A percentile compares a stretch with the other conserved stretches of the same genome.
Conservation (phyloP, 371 early-diverging fungal species). For the Dichotomocladium elegans region DNA sequence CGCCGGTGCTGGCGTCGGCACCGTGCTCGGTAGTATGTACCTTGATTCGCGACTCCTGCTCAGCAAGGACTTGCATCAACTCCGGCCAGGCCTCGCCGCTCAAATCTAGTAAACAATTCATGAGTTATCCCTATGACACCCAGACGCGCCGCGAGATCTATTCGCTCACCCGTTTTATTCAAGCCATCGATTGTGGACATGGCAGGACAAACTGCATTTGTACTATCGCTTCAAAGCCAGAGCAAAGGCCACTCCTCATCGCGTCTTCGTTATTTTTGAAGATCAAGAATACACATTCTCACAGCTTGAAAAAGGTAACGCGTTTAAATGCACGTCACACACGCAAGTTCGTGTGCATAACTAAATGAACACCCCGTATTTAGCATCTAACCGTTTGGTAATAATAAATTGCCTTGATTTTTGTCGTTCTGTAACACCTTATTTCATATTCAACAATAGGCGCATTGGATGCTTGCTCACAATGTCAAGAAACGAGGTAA, state of each 20-base stretch:
- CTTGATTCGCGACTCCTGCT: constrained; percentile 24
- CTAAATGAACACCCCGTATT: not conserved
- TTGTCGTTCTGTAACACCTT: not conserved
- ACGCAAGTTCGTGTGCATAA: not conserved
- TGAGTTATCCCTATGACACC: not conserved
- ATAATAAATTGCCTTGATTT: no score
- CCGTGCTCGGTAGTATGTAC: constrained; percentile 28
- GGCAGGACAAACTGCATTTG: constrained; percentile 18
- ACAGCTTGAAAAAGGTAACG: constrained; percentile 23
- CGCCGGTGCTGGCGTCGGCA: constrained; percentile 22
- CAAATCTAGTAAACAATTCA: constrained; percentile 16
- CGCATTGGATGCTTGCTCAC: constrained; percentile 21
- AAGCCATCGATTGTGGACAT: constrained; percentile 21
- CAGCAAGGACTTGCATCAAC: constrained; percentile 20
- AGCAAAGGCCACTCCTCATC: constrained; percentile 18
- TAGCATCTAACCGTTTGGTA: constrained; percentile 14
- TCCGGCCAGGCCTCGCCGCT: constrained; percentile 16
- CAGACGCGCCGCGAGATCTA: not conserved
- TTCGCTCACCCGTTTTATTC: not conserved
- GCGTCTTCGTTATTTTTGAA: constrained; percentile 23
- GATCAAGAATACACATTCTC: constrained; percentile 24
- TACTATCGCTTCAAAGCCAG: constrained; percentile 27
- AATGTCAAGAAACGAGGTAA: constrained; percentile 20
- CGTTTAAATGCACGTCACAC: not conserved
- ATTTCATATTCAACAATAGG: constrained; percentile 10